Base-by-base conservation (phyloP, 2,329 filamentous ascomycete genomes). In the Dactylellina parvicollis region DNA sequence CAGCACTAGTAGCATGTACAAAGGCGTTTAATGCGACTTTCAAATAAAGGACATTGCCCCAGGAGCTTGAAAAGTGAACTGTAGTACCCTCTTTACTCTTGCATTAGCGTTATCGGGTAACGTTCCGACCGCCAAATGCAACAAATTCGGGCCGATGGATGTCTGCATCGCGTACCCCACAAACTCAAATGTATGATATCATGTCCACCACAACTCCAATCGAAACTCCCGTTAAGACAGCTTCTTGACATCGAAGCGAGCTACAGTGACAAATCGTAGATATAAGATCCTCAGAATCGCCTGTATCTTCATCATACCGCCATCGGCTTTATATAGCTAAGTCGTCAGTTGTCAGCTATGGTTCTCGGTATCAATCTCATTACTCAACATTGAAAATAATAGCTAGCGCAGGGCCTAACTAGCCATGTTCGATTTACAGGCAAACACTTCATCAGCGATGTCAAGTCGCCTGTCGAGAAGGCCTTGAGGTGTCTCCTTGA, bases 391-490 rank as follows among this genome's bases (percentile, higher is more conserved):
- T 65, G 0, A 22, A 66, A 59, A 42, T 38, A 14, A 32, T 32
- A 32, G 30, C 30, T n/a, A n/a, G n/a, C n/a, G n/a, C n/a, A n/a
- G n/a, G n/a, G n/a, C n/a, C n/a, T n/a, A n/a, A n/a, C n/a, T n/a
- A n/a, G n/a, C n/a, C n/a, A n/a, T n/a, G n/a, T n/a, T n/a, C n/a
- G n/a, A n/a, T n/a, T n/a, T n/a, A n/a, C n/a, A 72, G 67, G 59
- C 5, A 72, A 72, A 46, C 67, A 72, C 40, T 72, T 72, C 52
- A 72, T 72, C 14, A 30, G 52, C 24, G 52, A 65, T n/a, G 46
- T 72, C 59, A 60, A 65, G 36, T 52, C 67, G 10, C 59, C 59
- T 1, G 67, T 72, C 36, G 59, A 72, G 47, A 59, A 32, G 44
- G 67, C 67, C 2, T 52, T 72, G 16, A 59, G 28, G 47, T 72